Evolutionary conservation across 2,329 filamentous ascomycete genomes (phyloP), one percentile per base, ranked within the genome.

Genomic region (Aspergillus neotritici): DNA sequence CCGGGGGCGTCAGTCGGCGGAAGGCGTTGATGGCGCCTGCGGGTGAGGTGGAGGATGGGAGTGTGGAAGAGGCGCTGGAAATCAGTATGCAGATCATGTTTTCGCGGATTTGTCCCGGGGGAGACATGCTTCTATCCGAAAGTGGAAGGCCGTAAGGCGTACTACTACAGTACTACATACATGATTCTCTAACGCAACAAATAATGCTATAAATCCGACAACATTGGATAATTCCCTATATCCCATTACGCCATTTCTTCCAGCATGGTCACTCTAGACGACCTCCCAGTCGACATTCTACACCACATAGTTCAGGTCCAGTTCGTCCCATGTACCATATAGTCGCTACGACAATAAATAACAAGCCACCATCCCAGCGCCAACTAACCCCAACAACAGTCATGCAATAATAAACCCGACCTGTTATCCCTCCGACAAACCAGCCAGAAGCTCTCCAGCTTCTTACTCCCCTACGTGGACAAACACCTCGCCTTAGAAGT

Each of bases 1-100:
- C 73, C 1, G 64, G 69, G 31, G 76, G 70, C 12, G 63, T 89
- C 48, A 76, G 76, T 55, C 74, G 64, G 54, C 73, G 80, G 42
- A 83, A 82, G 56, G 56, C 59, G 37, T 60, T 49, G 17, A 66
- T 67, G 60, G 50, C 48, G 4, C 36, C 48, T 5, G 55, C 53
- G 17, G 51, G 46, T 17, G 40, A 37, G 3, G 12, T 42, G 7
- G 41, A 49, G 15, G 44, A n/a, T n/a, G n/a, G 51, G 34, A 48
- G 45, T 25, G 32, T 47, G 15, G 48, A 46, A 8, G 21, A 25
- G 21, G 21, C 21, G 21, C 9, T 25, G 21, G 21, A 25, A 31
- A 38, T 37, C 34, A 37, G 31, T 17, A 48, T 55, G 41, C 51
- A 50, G 14, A 39, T 15, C 14, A 48, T 57, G 47, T 56, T 48